These are phyloP conservation scores for Paramecium octaurelia DNA, from an alignment of 73 alveolate species.

Conservation along the genomic window DNA sequence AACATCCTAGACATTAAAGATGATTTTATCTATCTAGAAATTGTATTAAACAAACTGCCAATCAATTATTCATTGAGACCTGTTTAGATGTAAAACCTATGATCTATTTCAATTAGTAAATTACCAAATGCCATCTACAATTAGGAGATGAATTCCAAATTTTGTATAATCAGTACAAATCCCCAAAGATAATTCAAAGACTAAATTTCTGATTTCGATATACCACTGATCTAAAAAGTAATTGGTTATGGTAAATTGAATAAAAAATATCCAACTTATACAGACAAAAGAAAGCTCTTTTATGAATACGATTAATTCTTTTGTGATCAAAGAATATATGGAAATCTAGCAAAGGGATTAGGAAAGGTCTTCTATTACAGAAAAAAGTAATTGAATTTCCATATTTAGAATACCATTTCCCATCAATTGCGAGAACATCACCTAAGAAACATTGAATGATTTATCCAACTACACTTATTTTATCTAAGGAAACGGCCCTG, in stretches of 20 bases:
- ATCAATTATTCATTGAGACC: constrained; percentile 59
- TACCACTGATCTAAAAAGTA: constrained; percentile 74
- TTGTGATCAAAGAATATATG: constrained; percentile 82
- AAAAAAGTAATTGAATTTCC: constrained; percentile 69
- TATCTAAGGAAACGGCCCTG: constrained; percentile 61
- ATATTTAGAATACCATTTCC: constrained; percentile 53
- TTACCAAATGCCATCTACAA: constrained; percentile 70
- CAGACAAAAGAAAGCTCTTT: constrained; percentile 69
- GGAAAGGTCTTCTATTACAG: constrained; percentile 86
- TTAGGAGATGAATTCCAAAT: constrained; percentile 60
- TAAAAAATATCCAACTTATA: constrained; percentile 57
- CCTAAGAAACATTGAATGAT: constrained; percentile 15
- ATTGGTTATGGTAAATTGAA: constrained; percentile 64
- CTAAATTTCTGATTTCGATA: constrained; percentile 62
- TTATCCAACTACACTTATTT: constrained; percentile 52
- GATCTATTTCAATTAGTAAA: background rate
- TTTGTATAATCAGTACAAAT: constrained; percentile 69
- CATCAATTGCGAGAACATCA: constrained; percentile 30
- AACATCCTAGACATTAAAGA: constrained; percentile 29
- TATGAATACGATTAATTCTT: constrained; percentile 84
- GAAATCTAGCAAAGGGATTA: constrained; percentile 72
- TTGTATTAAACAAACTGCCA: constrained; percentile 55
- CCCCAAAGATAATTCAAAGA: constrained; percentile 77
- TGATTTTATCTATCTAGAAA: constrained; percentile 58
- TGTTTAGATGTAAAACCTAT: background rate